Conservation (phyloP, 805 yeast species). For the Starmerella geochares region DNA sequence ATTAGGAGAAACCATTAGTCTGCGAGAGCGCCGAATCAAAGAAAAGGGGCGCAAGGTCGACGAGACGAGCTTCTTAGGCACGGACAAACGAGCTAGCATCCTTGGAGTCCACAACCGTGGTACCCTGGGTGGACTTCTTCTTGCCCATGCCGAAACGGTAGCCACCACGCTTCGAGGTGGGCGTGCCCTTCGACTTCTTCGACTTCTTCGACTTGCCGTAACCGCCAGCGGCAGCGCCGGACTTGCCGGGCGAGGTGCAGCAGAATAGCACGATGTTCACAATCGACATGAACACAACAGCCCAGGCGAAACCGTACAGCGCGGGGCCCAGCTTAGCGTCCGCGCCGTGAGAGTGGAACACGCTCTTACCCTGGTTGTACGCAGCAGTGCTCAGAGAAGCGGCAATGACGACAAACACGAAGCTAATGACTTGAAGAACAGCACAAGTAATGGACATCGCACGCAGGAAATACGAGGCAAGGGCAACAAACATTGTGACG, state of each 20-base stretch:
- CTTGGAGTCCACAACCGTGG: constrained; percentile 20
- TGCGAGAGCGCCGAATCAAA: too few relatives aligned
- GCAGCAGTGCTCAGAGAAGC: constrained; percentile 68
- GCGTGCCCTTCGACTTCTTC: constrained; percentile 70
- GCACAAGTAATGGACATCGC: constrained; percentile 27
- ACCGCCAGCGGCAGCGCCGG: constrained; percentile 75
- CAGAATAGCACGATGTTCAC: constrained; percentile 29
- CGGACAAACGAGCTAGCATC: constrained; percentile 28
- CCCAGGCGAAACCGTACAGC: constrained; percentile 55
- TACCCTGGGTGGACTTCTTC: constrained; percentile 23
- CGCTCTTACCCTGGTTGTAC: constrained; percentile 60
- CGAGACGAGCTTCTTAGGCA: constrained; percentile 18
- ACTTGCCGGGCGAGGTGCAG: constrained; percentile 73
- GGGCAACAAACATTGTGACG: constrained; percentile 36
- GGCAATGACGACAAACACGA: constrained; percentile 38
- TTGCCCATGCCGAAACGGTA: constrained; percentile 25
- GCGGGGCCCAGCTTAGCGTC: constrained; percentile 30
- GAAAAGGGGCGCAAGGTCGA: too few relatives aligned
- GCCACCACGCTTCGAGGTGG: constrained; percentile 31
- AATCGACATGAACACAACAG: constrained; percentile 35
- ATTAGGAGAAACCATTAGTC: background rate
- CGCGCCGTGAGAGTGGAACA: constrained; percentile 43
- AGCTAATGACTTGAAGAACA: constrained; percentile 24
- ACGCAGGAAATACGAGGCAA: constrained; percentile 26
- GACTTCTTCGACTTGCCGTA: constrained; percentile 53